Base-by-base conservation (phyloP, 495 filamentous ascomycete genomes). In the Lophiostoma macrostomum region DNA sequence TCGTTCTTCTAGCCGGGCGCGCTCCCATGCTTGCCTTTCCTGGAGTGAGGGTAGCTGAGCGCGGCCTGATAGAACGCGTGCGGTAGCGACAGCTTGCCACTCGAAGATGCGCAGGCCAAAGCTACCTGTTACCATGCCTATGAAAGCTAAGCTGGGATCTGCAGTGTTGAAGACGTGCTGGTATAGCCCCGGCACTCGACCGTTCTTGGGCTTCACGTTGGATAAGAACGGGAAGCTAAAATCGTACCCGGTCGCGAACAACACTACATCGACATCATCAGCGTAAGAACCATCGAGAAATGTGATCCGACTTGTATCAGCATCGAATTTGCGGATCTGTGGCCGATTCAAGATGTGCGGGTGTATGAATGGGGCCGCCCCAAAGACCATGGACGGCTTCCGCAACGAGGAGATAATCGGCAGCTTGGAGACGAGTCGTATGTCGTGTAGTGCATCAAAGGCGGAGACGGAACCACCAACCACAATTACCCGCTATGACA, bases 21-120 rank as follows among this genome's bases (percentile, higher is more conserved):
- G 51, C 38, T 73, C 73, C 73, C 73, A 75, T 13, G 63, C 63
- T 10, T 68, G 58, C 37, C 73, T 70, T 29, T 67, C 69, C 12
- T 63, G 54, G 4, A 70, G 63, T n/a, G 67, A 65, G 1, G 73
- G 58, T 4, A 69, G 47, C 3, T 59, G 61, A 7, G 14, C 36
- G 10, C 54, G 69, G 10, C 80, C 79, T 0, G 80, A 74, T 1
- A 82, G 67, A 4, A 78, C 70, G 3, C 80, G 74, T 0, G 79
- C 80, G 0, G 75, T 73, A 0, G 74, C 73, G 0, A 82, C 79
- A 7, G 79, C 79, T 64, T 83, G 80, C 73, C 74, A 82, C 65
- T 83, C 79, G 40, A 78, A 82, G 1, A 80, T 71, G 16, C 74
- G 73, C 66, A 83, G 78, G 5, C 74, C 79, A 18, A 81, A 69